Evolutionary conservation across 73 alveolate species (phyloP), one percentile per base, ranked within the genome.

Genomic region (Chromera velia): DNA sequence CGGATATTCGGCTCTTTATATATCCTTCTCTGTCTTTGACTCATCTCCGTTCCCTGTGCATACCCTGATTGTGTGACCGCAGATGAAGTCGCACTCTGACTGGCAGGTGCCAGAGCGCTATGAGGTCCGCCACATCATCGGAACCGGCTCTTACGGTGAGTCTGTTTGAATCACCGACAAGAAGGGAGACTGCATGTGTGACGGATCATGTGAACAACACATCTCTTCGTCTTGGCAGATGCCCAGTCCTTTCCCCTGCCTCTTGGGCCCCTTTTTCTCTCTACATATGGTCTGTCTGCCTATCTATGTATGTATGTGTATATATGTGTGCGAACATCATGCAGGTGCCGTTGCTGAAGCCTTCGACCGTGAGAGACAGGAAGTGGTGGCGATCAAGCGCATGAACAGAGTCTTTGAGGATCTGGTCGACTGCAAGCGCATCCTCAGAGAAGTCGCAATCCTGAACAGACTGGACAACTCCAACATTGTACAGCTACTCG

Each of bases 341-440:
- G 4, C 55, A 40, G 55, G 55, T 40, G 22, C 4, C 55, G 55
- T 40, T 4, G 4, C 22, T 13, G 55, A 40, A 13, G 55, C 55
- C 22, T 40, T 7, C 55, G 55, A 40, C 55, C 55, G 55, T 40
- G 13, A 40, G 55, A 13, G 13, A 40, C 45, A 74, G 80, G 80
- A 69, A 31, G 74, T 72, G 63, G 85, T 79, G 22, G 96, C 94
- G 28, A 90, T 90, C 71, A 90, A 91, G 89, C 83, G 83, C 55
- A 82, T 91, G 48, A 72, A 87, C 72, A 83, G 95, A 22, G 84
- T 94, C 75, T 94, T 94, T 67, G 95, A 91, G 34, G 98, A 94
- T 84, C 88, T 83, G 34, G 87, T 93, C n/a, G 98, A 94, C 75
- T 86, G 97, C 86, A 94, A 94, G 75, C 89, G 98, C 70, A 85